These are phyloP conservation scores for Iberis amara DNA, from an alignment of 441 rosid genomes.

Conservation along the genomic window DNA sequence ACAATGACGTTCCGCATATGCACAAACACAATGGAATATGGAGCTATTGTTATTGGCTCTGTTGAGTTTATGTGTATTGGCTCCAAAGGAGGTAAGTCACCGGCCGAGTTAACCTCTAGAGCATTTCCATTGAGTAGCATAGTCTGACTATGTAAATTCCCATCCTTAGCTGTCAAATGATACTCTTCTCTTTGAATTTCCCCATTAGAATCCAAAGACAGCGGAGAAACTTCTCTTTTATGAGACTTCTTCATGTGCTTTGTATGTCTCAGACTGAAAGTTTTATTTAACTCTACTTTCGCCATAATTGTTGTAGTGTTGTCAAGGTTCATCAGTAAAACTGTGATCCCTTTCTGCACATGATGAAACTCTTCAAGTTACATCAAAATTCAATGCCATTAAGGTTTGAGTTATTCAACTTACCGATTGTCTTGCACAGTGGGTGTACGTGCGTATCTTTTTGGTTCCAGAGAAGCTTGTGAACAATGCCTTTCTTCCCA, in stretches of 20 bases:
- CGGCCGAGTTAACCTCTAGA: constrained; percentile 51
- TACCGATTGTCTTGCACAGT: constrained; percentile 76
- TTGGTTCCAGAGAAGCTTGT: constrained; percentile 63
- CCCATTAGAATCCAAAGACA: constrained; percentile 27
- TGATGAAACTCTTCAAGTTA: constrained; percentile 16
- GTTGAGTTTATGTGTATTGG: constrained; percentile 48
- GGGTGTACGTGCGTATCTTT: constrained; percentile 64
- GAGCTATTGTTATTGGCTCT: constrained; percentile 49
- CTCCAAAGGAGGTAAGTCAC: constrained; percentile 60
- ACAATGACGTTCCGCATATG: constrained; percentile 48
- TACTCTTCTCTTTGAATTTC: constrained; percentile 65
- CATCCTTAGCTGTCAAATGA: constrained; percentile 71
- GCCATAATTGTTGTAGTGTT: constrained; percentile 44
- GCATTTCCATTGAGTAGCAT: constrained; percentile 71
- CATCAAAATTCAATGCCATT: background rate
- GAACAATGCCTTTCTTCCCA: constrained; percentile 68
- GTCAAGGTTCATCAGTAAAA: constrained; percentile 75
- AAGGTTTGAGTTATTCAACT: constrained; percentile 17
- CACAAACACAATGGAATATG: constrained; percentile 67
- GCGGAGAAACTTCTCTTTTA: constrained; percentile 17
- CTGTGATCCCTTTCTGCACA: constrained; percentile 68
- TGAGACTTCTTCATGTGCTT: constrained; percentile 28
- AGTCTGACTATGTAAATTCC: constrained; percentile 70
- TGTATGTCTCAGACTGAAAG: constrained; percentile 28
- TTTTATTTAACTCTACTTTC: constrained; percentile 39